Base-by-base conservation (phyloP, 2,329 filamentous ascomycete genomes). In the Amauroascus verrucosus region DNA sequence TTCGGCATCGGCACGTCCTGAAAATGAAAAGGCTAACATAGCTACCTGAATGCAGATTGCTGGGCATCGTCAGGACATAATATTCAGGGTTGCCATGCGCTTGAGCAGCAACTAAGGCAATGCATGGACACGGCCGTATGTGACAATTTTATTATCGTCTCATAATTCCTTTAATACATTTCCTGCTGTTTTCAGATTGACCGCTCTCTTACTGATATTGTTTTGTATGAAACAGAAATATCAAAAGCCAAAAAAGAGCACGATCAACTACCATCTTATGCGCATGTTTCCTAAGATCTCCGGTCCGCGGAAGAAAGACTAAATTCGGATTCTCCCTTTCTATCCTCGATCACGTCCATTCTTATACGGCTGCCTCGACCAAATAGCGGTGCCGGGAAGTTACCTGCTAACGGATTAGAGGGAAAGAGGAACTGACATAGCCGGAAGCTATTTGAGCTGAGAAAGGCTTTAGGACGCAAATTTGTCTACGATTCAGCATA, bases 181-280 rank as follows among this genome's bases (percentile, higher is more conserved):
- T n/a, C n/a, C n/a, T n/a, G n/a, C n/a, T n/a, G n/a, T n/a, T 3
- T 4, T 14, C 18, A 13, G 20, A 26, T 13, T 46, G 33, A 49
- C 14, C 18, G n/a, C 22, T 47, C 28, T 35, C 2, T 37, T 13
- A 24, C 50, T 46, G 20, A 40, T n/a, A 6, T 14, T 8, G 28
- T 11, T 4, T 26, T 22, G n/a, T 37, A 9, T 26, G 13, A 3
- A 28, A 57, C 65, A 84, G 81, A 80, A 76, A 76, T 70, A 77
- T 46, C 69, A 70, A 58, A 69, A 72, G 53, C 68, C 71, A 59
- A 80, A 81, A 67, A 88, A 84, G 74, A 91, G 83, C 69, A 82
- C 80, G 59, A 89, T 97, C 80, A 97, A 97, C 73, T 90, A 90
- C 76, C 90, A 96, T 68, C 75, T 97, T 41, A 79, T 80, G 60